Conservation (phyloP, 2,329 filamentous ascomycete genomes). For the Microcyclospora tardicrescens region DNA sequence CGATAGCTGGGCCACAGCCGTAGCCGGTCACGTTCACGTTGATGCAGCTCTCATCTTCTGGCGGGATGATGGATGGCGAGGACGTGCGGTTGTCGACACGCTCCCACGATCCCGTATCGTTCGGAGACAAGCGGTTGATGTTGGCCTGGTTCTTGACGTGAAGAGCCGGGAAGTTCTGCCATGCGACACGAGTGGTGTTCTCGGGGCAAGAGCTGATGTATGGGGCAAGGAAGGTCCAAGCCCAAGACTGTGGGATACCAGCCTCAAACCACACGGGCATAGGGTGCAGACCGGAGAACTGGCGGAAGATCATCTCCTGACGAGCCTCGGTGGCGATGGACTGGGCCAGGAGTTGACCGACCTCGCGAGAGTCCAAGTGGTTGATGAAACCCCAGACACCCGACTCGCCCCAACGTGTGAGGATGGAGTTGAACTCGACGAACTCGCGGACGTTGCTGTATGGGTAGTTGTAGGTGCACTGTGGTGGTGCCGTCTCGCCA, state of each 20-base stretch:
- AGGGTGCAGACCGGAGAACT: conserved; percentile 66
- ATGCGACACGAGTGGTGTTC: conserved; percentile 60
- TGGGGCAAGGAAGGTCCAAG: conserved; percentile 68
- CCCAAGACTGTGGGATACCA: conserved; percentile 72
- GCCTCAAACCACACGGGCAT: conserved; percentile 75
- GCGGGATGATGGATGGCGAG: conserved; percentile 38
- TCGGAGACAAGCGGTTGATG: conserved; percentile 51
- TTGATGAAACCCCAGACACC: conserved; percentile 71
- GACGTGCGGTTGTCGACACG: conserved; percentile 48
- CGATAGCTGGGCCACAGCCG: conserved; percentile 51
- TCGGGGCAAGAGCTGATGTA: conserved; percentile 66
- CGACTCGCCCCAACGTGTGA: conserved; percentile 70
- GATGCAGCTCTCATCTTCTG: conserved; percentile 41
- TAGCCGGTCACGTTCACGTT: conserved; percentile 42
- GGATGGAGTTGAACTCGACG: conserved; percentile 71
- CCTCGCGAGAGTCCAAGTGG: conserved; percentile 64
- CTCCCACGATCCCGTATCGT: conserved; percentile 49
- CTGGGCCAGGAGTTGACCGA: conserved; percentile 59
- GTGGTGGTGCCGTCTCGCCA: conserved; percentile 53
- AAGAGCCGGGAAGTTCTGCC: conserved; percentile 73
- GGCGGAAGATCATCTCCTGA: conserved; percentile 74
- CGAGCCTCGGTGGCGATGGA: conserved; percentile 67
- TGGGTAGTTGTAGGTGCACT: conserved; percentile 75
- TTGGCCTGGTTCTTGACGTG: conserved; percentile 66
- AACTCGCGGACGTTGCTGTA: conserved; percentile 62